Evolutionary conservation across 306 rosid species (phyloP).

Genomic region (Adenanthera pavonina): DNA sequence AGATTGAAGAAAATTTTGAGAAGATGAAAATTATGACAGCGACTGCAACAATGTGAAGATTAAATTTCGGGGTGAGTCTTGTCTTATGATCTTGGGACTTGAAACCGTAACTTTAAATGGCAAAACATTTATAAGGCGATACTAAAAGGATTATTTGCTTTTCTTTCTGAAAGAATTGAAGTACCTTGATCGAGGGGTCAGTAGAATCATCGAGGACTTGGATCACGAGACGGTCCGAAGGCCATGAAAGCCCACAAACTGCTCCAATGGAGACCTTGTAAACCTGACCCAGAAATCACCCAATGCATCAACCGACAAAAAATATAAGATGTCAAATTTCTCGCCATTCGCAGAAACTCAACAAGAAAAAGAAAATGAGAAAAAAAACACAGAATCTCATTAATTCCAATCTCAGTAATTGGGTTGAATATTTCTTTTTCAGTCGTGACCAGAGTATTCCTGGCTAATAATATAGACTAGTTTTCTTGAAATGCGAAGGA

Average conservation of each 20-base stretch:
- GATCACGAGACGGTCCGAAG: slow-evolving; percentile 92
- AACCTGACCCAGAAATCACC: slow-evolving; percentile 55
- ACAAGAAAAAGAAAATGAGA: neutral
- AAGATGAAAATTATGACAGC: neutral
- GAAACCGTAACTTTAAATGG: neutral
- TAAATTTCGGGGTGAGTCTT: neutral
- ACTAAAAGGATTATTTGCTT: too few species aligned
- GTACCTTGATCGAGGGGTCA: slow-evolving; percentile 84
- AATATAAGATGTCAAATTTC: slow-evolving; percentile 12
- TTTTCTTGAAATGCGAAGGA: too few species aligned
- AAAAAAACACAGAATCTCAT: slow-evolving; percentile 15
- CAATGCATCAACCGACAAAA: neutral
- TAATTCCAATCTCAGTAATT: slow-evolving; percentile 56
- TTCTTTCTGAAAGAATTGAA: too few species aligned
- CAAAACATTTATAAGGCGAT: neutral
- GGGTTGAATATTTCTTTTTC: too few species aligned
- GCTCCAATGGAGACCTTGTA: slow-evolving; percentile 99
- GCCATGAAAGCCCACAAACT: slow-evolving; percentile 96
- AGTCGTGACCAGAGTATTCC: too few species aligned
- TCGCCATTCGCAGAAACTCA: slow-evolving; percentile 20
- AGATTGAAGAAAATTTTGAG: slow-evolving; percentile 27
- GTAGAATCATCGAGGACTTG: slow-evolving; percentile 97
- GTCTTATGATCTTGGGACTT: slow-evolving; percentile 9
- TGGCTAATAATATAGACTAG: too few species aligned
- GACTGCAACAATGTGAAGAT: neutral